A percentile compares a stretch with the other conserved stretches of the same genome.
Conservation (phyloP, 2,329 filamentous ascomycete genomes). For the Lachnellula occidentalis region DNA sequence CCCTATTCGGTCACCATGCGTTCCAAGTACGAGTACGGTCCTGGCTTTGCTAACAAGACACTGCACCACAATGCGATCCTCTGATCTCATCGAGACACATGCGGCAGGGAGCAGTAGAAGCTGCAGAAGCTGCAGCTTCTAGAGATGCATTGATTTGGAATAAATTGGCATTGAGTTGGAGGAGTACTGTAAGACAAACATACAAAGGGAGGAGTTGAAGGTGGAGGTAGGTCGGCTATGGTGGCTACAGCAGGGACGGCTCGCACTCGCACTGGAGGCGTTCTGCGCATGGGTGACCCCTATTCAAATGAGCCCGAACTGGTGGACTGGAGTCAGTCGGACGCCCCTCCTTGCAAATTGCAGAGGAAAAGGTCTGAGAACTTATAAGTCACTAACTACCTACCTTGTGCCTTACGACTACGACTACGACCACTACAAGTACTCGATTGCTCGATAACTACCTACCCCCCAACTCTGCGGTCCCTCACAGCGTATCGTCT, state of each 20-base stretch:
- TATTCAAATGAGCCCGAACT: background rate
- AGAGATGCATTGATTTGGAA: too few species aligned
- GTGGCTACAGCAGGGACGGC: background rate
- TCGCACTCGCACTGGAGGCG: background rate
- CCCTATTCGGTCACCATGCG: background rate
- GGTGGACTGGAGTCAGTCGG: background rate
- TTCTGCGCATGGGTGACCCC: background rate
- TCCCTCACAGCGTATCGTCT: background rate
- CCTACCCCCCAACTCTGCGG: constrained; percentile 1
- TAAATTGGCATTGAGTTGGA: background rate
- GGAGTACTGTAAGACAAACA: background rate
- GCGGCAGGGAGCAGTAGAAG: background rate
- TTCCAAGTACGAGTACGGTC: background rate
- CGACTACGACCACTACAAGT: too few species aligned
- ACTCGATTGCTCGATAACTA: background rate
- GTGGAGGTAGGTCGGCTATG: too few species aligned
- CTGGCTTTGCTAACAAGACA: too few species aligned
- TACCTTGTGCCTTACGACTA: too few species aligned
- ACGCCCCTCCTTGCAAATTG: background rate
- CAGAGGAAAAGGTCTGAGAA: background rate
- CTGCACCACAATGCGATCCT: background rate
- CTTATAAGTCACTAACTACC: background rate
- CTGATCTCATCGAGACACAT: background rate
- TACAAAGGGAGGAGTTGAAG: background rate
- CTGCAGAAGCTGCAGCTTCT: background rate